Base-by-base conservation (phyloP, 129 eudicot genomes). In the Artemisia tridentata region DNA sequence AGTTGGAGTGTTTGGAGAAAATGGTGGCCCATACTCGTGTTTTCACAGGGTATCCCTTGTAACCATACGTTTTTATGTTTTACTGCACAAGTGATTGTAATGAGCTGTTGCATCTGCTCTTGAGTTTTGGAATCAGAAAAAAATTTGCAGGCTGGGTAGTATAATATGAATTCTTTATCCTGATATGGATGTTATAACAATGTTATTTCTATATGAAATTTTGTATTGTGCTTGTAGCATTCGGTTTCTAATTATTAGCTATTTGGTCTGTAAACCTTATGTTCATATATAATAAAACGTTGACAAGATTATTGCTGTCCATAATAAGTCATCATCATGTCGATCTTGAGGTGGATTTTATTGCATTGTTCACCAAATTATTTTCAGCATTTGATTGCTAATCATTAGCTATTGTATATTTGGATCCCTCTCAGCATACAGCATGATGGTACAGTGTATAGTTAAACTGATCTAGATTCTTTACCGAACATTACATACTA, bases 51-150 rank as follows among this genome's bases (percentile, higher is more conserved):
- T 27, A 60, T 27, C n/a, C 5, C 46, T 14, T 60, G 41, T 60
- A 60, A 0, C 45, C 43, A 1, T 60, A 60, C n/a, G 14, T 27
- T 55, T 20, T 14, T 17, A 60, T 61, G 67, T 6, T 61, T 57
- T 57, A 14, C 45, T 60, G 31, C 31, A 46, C 31, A 27, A 12
- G 15, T 60, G 43, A n/a, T 25, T 60, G 31, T 11, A 14, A 25
- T 20, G 45, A 25, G 45, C 29, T 60, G 65, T 60, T 20, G 65
- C 31, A 25, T 60, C 46, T 60, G 46, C 65, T 60, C 11, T 60
- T 27, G 31, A 27, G 31, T 25, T 5, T 27, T 60, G 45, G 7
- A 60, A 60, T 60, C 43, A 25, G 31, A 60, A 60, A 1, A 1
- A 41, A 59, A 25, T 58, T 38, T 23, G 31, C n/a, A 20, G 27